These are phyloP conservation scores for Mentha longifolia DNA, from an alignment of 257 asterid genomes.

Conservation along the genomic window DNA sequence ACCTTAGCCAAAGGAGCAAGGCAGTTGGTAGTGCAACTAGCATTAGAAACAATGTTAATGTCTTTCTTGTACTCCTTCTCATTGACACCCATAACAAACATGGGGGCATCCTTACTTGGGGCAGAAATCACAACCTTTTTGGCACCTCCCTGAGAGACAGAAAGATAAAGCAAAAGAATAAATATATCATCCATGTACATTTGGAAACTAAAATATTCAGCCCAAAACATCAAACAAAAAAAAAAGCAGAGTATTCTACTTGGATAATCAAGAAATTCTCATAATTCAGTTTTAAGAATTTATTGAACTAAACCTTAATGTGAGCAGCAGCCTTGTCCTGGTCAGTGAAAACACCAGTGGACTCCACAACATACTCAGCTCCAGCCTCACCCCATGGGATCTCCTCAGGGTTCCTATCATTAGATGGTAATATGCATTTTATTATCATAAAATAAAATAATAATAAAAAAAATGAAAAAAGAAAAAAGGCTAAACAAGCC, in stretches of 20 bases:
- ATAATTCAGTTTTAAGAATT: background rate
- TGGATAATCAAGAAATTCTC: background rate
- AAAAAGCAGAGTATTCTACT: background rate
- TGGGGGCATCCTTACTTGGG: conserved; percentile 84
- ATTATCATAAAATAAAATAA: too few species aligned
- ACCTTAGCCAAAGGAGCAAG: conserved; percentile 98
- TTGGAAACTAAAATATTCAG: conserved; percentile 2
- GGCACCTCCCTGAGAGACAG: conserved; percentile 70
- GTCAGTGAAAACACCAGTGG: conserved; percentile 90
- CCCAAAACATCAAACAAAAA: background rate
- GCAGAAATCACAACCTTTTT: conserved; percentile 86
- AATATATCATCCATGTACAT: background rate
- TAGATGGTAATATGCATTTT: background rate
- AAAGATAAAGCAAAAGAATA: conserved; percentile 10
- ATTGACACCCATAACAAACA: conserved; percentile 93
- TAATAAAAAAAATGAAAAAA: background rate
- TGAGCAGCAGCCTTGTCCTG: conserved; percentile 90
- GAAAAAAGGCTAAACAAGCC: background rate
- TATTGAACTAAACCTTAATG: conserved; percentile 51
- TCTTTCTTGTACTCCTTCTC: conserved; percentile 85
- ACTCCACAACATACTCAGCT: conserved; percentile 86
- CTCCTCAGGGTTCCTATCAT: conserved; percentile 84
- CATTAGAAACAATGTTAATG: conserved; percentile 79
- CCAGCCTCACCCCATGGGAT: conserved; percentile 89
- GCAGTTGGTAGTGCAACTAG: conserved; percentile 93